Evolutionary conservation across 805 yeast species (phyloP).

Genomic region (Hanseniaspora hatyaiensis): DNA sequence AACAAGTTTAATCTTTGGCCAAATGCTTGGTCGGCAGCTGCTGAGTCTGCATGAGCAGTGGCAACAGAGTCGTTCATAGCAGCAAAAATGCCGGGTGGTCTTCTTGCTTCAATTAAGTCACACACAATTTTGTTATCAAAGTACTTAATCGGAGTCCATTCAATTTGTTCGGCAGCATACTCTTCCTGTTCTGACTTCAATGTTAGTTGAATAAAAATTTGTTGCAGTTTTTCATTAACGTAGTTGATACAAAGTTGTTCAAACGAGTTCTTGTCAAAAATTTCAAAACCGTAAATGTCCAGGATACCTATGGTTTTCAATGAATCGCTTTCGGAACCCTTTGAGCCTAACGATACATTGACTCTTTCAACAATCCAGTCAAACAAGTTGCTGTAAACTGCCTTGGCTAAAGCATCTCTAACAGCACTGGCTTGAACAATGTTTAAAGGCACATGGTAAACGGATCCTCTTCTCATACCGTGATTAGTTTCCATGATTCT

Average conservation of each 20-base stretch:
- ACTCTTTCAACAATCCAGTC: slow-evolving; percentile 95
- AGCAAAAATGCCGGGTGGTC: slow-evolving; percentile 95
- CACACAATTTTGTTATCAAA: slow-evolving; percentile 94
- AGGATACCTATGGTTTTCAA: slow-evolving; percentile 78
- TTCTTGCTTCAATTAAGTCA: slow-evolving; percentile 81
- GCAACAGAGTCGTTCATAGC: slow-evolving; percentile 95
- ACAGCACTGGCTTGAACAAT: slow-evolving; percentile 89
- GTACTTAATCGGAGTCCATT: slow-evolving; percentile 95
- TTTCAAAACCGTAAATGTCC: slow-evolving; percentile 94
- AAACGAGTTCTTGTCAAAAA: slow-evolving; percentile 86
- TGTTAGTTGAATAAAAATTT: slow-evolving; percentile 89
- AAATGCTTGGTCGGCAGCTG: slow-evolving; percentile 93
- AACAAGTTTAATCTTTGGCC: slow-evolving; percentile 83
- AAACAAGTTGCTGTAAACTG: slow-evolving; percentile 79
- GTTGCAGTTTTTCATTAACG: slow-evolving; percentile 91
- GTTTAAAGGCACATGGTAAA: slow-evolving; percentile 88
- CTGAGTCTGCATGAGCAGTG: slow-evolving; percentile 95
- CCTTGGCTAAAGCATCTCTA: slow-evolving; percentile 89
- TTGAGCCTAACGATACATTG: slow-evolving; percentile 57
- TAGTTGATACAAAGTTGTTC: slow-evolving; percentile 93
- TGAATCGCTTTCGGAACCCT: slow-evolving; percentile 32
- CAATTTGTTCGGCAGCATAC: slow-evolving; percentile 84
- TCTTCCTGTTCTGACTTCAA: slow-evolving; percentile 96
- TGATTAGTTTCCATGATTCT: slow-evolving; percentile 83
- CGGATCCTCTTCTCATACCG: slow-evolving; percentile 81